These are phyloP conservation scores for Trypanosoma lewisi DNA, from an alignment of 208 protist species.

Conservation along the genomic window DNA sequence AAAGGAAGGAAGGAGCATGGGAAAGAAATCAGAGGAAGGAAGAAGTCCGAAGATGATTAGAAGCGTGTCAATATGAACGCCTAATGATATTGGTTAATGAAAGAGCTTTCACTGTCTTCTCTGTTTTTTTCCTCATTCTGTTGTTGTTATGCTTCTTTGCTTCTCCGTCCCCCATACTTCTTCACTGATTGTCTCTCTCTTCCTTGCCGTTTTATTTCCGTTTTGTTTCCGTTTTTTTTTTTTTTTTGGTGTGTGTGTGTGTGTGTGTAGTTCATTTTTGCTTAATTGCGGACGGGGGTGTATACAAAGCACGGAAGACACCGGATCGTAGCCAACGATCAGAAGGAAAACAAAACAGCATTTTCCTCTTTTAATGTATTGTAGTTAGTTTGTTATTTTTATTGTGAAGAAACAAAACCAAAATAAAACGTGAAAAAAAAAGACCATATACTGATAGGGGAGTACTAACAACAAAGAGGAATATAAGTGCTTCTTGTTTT, in stretches of 20 bases:
- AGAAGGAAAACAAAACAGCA: too few relatives aligned
- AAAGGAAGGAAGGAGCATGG: neutral
- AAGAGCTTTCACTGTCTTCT: neutral
- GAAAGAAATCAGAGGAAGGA: neutral
- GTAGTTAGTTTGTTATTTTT: slow-evolving; percentile 1
- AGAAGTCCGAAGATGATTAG: too few relatives aligned
- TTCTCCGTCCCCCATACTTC: neutral
- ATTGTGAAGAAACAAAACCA: neutral
- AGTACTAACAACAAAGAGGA: neutral
- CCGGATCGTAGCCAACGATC: too few relatives aligned
- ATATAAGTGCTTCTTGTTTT: neutral
- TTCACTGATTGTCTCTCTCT: too few relatives aligned
- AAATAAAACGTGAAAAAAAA: neutral
- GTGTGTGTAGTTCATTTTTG: too few relatives aligned
- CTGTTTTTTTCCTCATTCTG: neutral
- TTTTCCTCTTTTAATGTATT: too few relatives aligned
- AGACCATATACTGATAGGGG: neutral
- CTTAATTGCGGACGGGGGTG: too few relatives aligned
- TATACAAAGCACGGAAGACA: too few relatives aligned
- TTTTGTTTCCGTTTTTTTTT: too few relatives aligned
- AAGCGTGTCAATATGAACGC: neutral
- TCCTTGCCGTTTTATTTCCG: too few relatives aligned
- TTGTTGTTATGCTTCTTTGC: neutral
- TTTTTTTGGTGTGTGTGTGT: too few relatives aligned
- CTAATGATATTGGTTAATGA: neutral